Base-by-base conservation (phyloP, 441 rosid species). In the Populus hybrid region DNA sequence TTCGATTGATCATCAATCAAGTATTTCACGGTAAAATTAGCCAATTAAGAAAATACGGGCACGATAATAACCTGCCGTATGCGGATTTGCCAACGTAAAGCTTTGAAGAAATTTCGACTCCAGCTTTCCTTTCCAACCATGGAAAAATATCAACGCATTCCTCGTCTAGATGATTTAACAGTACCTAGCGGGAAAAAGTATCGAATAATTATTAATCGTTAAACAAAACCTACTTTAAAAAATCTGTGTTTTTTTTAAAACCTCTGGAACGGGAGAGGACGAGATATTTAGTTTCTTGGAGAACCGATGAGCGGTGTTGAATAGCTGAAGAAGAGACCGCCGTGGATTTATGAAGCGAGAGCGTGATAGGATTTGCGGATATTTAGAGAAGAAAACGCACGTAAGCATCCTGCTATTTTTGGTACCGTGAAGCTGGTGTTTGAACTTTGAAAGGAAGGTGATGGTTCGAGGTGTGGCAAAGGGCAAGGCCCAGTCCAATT, bases 121-220 rank as follows among this genome's bases (percentile, higher is more conserved):
- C 93, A 74, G 95, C 88, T 80, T 84, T 88, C 34, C 53, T 73
- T 82, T 91, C 93, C 84, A 94, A 78, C 98, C 99, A 94, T 3
- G 92, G 93, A 85, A 93, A 84, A 84, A 94, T 92, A 66, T 80
- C 90, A 67, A 69, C 78, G 77, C 85, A 85, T 1, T 78, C 92
- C 69, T 84, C 83, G 23, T 89, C 90, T 74, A 78, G 68, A 76
- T 71, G 73, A 74, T 70, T 82, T 74, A 75, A 82, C 2, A 67
- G 70, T 89, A 64, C 32, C 14, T 80, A 74, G 53, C 28, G 69
- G 12, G 57, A 72, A 24, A 26, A 30, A 35, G 23, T 28, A 72
- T 28, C 63, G 24, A 20, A 34, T 9, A 66, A 16, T 36, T 30
- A 32, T 35, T 59, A 21, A 3, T 9, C 61, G 3, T 57, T 26